These are phyloP conservation scores for Byssochlamys sp. DNA, from an alignment of 2,329 filamentous ascomycete genomes.

Conservation along the genomic window DNA sequence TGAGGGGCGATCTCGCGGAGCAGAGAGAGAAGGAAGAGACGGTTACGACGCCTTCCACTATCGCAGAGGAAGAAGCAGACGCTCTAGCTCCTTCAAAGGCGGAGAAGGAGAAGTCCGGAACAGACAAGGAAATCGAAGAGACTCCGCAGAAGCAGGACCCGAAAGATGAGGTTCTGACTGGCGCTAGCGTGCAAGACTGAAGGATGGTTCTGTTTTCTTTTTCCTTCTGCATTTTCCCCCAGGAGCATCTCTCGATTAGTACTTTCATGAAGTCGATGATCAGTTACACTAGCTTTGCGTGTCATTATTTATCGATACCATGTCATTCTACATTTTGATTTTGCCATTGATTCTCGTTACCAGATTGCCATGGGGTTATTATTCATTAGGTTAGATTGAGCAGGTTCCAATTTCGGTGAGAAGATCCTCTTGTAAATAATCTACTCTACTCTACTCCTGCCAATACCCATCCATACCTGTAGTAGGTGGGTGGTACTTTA, in stretches of 20 bases:
- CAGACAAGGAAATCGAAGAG: conserved; percentile 6
- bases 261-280: neutral
- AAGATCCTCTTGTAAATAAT: neutral
- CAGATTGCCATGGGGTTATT: neutral
- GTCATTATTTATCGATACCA: neutral
- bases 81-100: conserved; percentile 1
- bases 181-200: conserved; percentile 16
- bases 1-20: conserved; percentile 19
- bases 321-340: neutral
- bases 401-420: neutral
- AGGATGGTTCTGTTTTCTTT: neutral
- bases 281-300: neutral
- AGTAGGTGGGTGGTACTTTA: neutral
- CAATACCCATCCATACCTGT: neutral
- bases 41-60: neutral
- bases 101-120: conserved; percentile 5
- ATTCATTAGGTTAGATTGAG: neutral
- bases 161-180: conserved; percentile 14
- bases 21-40: conserved; percentile 10
- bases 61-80: conserved; percentile 8
- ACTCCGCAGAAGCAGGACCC: conserved; percentile 12
- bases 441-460: neutral
- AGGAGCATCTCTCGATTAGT: neutral
- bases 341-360: neutral
- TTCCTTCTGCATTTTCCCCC: neutral